Base-by-base conservation (phyloP, 805 yeast species). In the Candida pseudofarinosa region DNA sequence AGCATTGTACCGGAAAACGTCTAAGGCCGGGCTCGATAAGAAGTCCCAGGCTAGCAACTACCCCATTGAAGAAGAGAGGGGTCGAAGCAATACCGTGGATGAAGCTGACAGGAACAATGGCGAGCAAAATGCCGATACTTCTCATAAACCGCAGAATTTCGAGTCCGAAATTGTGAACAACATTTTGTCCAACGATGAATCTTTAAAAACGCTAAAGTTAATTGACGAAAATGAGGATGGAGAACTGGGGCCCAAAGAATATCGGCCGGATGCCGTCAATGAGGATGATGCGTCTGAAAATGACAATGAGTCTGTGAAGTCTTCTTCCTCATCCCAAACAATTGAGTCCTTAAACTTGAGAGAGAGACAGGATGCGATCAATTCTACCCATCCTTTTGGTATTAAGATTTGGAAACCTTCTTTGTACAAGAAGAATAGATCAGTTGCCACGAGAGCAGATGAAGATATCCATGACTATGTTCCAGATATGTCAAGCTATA, bases 361-460 rank as follows among this genome's bases (percentile, higher is more conserved):
- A 46, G 96, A 90, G 52, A 81, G 97, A 50, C 99, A 93, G 63
- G 90, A 87, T 53, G 99, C 99, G 13, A 93, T 93, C 59, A 93
- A 93, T 59, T 82, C 86, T 40, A 89, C 97, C 3, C 99, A 93
- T 69, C 99, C 99, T 0, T 93, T 93, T 56, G 99, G 99, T 74
- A 91, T 93, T 37, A 84, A 96, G 62, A 88, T 93, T 54, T 93
- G 99, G 99, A 93, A 93, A 58, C 99, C 99, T 1, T 97, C 98
- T 2, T 70, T 93, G 43, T 93, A 93, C 66, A 93, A 93, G 61
- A 93, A 93, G 62, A 77, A 78, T 45, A 81, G 99, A 55, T 87
- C 97, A 3, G 97, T 93, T 26, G 93, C 93, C 52, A 74, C 81
- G 33, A 83, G 88, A 45, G 97, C 98, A 1, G 95, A 88, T 46